Base-by-base conservation (phyloP, 2,329 filamentous ascomycete genomes). In the Aspergillus uvarum region DNA sequence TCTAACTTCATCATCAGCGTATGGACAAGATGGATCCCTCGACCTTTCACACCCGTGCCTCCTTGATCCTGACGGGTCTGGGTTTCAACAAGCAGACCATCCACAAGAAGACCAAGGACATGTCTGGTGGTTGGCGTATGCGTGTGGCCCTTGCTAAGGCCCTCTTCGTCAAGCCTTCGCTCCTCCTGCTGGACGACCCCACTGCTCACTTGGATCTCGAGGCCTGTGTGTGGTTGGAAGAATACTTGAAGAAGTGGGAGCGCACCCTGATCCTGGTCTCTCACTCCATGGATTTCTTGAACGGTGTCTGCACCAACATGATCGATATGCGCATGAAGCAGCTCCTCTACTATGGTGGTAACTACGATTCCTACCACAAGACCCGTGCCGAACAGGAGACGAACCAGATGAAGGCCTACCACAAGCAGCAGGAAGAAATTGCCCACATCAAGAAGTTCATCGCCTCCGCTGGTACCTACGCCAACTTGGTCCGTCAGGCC, bases 121-220 rank as follows among this genome's bases (percentile, higher is more conserved):
- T 99, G 96, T 99, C 95, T 67, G 95, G 95, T 91, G 95, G 95
- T 71, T 99, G 95, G 95, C 89, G 94, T 84, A 99, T 99, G 95
- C 92, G 96, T 86, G 95, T 99, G 61, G 95, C 95, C 59, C 88
- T 99, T 63, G 95, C 86, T 76, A 97, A 98, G 85, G 95, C 95
- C 59, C 89, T 99, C 56, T 99, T 99, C 83, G 94, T 99, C 81
- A 96, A 96, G 86, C 95, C 96, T 38, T 95, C 92, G 19, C 85
- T 99, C 59, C 87, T 99, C 54, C 86, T 99, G 67, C 92, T 99
- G 72, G 95, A 99, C 77, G 95, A 99, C 83, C 95, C 95, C 48
- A 99, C 95, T 67, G 95, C 95, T 74, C 95, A 99, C 87, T 90
- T 99, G 87, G 95, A 99, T 84, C 86, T 99, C 71, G 95, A 99